Percentiles rank a stretch among this genome's conserved stretches.
Evolutionary conservation across 192 early-diverging fungal species (phyloP).

Genomic region (Linnemannia elongata): DNA sequence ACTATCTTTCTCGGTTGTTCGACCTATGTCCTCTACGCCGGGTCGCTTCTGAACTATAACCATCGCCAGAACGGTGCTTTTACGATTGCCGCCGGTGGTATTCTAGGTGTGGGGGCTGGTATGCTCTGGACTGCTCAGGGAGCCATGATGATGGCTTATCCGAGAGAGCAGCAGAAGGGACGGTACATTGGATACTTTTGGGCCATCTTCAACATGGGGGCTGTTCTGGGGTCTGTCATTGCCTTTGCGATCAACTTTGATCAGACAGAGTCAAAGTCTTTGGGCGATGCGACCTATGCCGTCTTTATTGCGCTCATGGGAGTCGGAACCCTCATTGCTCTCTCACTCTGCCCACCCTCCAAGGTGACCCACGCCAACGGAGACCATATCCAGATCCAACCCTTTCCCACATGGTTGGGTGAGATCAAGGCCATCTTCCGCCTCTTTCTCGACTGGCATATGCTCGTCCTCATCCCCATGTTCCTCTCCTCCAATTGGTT

Average conservation of each 20-base stretch:
- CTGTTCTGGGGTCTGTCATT: conserved; percentile 79
- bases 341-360: conserved; percentile 63
- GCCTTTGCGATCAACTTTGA: conserved; percentile 78
- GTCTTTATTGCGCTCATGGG: conserved; percentile 77
- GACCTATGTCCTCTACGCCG: conserved; percentile 81
- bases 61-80: conserved; percentile 65
- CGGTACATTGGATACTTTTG: conserved; percentile 85
- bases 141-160: conserved; percentile 87
- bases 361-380: conserved; percentile 77
- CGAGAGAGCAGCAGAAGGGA: conserved; percentile 79
- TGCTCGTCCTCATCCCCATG: conserved; percentile 72
- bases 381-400: conserved; percentile 69
- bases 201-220: conserved; percentile 84
- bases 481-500: conserved; percentile 80
- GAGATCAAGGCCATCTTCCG: conserved; percentile 62
- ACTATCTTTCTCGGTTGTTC: conserved; percentile 75
- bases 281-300: conserved; percentile 78
- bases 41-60: conserved; percentile 76
- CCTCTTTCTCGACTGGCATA: conserved; percentile 71
- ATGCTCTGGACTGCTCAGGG: conserved; percentile 79
- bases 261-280: conserved; percentile 45
- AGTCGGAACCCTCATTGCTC: conserved; percentile 66
- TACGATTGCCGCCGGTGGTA: conserved; percentile 78
- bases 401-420: conserved; percentile 70
- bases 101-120: conserved; percentile 85